Evolutionary conservation across 768 basidiomycete genomes (phyloP).

Genomic region (Cystobasidium onofrii): DNA sequence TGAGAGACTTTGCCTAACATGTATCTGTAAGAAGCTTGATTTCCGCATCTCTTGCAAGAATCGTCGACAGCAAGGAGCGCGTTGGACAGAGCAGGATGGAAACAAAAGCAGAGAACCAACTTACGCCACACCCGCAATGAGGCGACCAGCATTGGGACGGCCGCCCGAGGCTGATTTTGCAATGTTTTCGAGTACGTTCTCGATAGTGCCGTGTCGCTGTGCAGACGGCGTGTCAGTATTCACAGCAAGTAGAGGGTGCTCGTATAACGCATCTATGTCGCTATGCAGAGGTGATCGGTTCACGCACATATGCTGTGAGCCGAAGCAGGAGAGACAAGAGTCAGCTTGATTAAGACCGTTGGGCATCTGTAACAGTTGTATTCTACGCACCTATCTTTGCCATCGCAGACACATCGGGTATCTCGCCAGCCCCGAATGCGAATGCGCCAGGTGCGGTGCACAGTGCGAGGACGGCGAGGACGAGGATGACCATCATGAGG

Average conservation of each 20-base stretch:
- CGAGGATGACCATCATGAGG: background rate
- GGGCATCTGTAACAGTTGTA: background rate
- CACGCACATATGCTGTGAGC: background rate
- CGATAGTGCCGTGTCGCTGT: slow-evolving; percentile 74
- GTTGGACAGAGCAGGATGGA: background rate
- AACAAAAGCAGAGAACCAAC: no score
- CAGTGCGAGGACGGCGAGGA: background rate
- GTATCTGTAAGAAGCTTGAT: no score
- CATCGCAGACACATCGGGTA: background rate
- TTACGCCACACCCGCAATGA: slow-evolving; percentile 25
- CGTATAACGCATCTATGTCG: background rate
- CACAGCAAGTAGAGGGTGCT: background rate
- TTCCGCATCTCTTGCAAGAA: no score
- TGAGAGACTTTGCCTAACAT: no score
- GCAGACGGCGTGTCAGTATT: no score
- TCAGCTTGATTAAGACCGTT: background rate
- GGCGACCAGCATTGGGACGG: slow-evolving; percentile 29
- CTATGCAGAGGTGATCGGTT: background rate
- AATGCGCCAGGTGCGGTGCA: background rate
- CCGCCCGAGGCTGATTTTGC: slow-evolving; percentile 44
- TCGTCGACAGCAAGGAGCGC: background rate
- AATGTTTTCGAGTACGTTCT: slow-evolving; percentile 38
- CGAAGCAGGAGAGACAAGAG: background rate
- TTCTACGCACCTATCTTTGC: slow-evolving; percentile 42
- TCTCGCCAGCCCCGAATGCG: slow-evolving; percentile 14